phyloP scores from a whole-genome alignment of 148 eudicot genomes.

The Cornus suecica region DNA sequence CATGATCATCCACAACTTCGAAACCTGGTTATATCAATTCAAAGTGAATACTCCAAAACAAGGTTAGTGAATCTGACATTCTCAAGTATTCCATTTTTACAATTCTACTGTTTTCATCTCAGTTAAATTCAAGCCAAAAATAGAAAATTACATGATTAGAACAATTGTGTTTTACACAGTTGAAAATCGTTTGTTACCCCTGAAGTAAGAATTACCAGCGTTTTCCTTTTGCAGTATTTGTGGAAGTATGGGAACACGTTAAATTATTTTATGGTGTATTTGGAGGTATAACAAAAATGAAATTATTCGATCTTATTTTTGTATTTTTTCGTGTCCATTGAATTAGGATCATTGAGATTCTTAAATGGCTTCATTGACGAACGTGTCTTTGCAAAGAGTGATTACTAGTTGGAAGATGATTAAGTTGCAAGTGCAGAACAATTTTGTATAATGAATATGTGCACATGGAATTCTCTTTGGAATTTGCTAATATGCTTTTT shows the following conservation, averaged over 20 bases:
- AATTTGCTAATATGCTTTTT: not conserved
- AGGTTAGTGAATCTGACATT: conserved; percentile 13
- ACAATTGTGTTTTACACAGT: not conserved
- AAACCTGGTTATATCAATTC: not conserved
- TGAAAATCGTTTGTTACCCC: not conserved
- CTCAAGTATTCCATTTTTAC: not conserved
- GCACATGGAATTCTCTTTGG: not conserved
- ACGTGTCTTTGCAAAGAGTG: not conserved
- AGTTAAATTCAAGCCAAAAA: not conserved
- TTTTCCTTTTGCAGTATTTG: not conserved
- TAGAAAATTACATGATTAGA: not conserved
- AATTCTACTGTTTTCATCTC: not conserved
- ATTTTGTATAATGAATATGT: not conserved
- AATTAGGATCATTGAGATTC: not conserved
- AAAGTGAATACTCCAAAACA: not conserved
- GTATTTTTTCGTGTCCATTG: not conserved
- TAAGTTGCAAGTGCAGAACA: not conserved
- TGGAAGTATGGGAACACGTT: not conserved
- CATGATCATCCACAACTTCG: not conserved
- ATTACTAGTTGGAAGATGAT: not conserved
- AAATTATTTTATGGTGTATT: not conserved
- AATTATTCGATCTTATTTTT: not conserved
- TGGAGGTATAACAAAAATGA: not conserved
- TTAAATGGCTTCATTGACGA: not conserved
- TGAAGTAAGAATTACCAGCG: not conserved